These are phyloP conservation scores for Pulicaria dysenterica DNA, from an alignment of 129 eudicot species.

Conservation along the genomic window DNA sequence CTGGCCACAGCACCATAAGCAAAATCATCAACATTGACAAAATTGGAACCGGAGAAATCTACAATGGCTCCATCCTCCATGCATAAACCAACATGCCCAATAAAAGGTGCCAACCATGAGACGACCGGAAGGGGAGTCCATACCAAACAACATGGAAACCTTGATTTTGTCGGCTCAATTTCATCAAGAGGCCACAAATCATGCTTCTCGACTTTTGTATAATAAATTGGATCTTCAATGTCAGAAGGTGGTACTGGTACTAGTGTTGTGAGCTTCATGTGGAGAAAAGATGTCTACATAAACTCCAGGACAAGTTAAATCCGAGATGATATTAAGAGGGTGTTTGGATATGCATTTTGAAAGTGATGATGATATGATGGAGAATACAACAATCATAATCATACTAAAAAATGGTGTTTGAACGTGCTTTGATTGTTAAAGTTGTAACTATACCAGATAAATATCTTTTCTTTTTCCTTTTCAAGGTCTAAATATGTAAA, in stretches of 20 bases:
- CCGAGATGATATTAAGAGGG: neutral
- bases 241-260: conserved; percentile 36
- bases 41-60: conserved; percentile 87
- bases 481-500: too few species aligned
- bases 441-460: too few species aligned
- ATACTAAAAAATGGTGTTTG: too few species aligned
- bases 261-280: conserved; percentile 48
- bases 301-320: neutral
- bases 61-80: conserved; percentile 79
- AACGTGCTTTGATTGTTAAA: too few species aligned
- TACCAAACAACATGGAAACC: conserved; percentile 91
- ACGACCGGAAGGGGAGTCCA: conserved; percentile 98
- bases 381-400: too few species aligned
- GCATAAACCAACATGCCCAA: conserved; percentile 97
- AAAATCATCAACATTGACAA: conserved; percentile 70
- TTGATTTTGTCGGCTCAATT: conserved; percentile 61
- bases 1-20: conserved; percentile 81
- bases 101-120: conserved; percentile 97
- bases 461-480: too few species aligned
- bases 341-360: neutral
- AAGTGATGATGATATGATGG: neutral
- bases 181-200: conserved; percentile 84
- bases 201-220: conserved; percentile 36
- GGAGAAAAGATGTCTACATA: conserved; percentile 11
- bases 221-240: conserved; percentile 39